Evolutionary conservation across 2,329 filamentous ascomycete genomes (phyloP).

Genomic region (Cylindrodendrum hubeiense): DNA sequence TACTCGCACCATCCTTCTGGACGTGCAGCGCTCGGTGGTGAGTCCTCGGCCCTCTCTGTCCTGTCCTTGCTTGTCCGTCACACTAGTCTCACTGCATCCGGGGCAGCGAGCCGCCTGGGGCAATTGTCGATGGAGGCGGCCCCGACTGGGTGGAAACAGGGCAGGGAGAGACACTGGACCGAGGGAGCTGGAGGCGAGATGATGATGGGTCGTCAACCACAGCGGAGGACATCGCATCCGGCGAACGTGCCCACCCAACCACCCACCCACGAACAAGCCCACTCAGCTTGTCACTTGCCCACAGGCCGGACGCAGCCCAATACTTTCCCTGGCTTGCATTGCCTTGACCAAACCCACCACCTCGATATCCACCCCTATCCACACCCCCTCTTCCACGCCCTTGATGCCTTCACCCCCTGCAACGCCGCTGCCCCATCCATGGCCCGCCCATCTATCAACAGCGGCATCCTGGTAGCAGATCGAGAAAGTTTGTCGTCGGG

Average conservation of each 20-base stretch:
- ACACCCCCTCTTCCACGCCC: slow-evolving; percentile 15
- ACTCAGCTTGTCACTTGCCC: slow-evolving; percentile 16
- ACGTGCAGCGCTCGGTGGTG: neutral
- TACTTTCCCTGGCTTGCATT: slow-evolving; percentile 11
- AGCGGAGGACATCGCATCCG: slow-evolving; percentile 38
- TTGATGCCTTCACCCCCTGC: slow-evolving; percentile 28
- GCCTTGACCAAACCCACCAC: slow-evolving; percentile 3
- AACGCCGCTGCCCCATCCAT: slow-evolving; percentile 36
- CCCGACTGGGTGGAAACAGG: slow-evolving; percentile 1
- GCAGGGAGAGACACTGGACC: neutral
- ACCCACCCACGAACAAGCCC: slow-evolving; percentile 25
- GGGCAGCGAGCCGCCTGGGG: slow-evolving; percentile 13
- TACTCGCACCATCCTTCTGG: neutral
- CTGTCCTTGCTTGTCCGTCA: slow-evolving; percentile 6
- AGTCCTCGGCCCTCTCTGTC: neutral
- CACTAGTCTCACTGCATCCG: slow-evolving; percentile 26
- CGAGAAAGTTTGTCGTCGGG: slow-evolving; percentile 42
- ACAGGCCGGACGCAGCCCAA: slow-evolving; percentile 17
- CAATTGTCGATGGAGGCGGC: slow-evolving; percentile 10
- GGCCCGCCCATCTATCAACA: slow-evolving; percentile 39
- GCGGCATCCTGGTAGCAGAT: slow-evolving; percentile 45
- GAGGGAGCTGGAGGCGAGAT: slow-evolving; percentile 18
- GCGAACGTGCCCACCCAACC: slow-evolving; percentile 33
- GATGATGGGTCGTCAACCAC: slow-evolving; percentile 19
- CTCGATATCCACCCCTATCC: slow-evolving; percentile 2